Conservation (phyloP, 768 basidiomycete species). For the Hortiboletus flavorubellus region DNA sequence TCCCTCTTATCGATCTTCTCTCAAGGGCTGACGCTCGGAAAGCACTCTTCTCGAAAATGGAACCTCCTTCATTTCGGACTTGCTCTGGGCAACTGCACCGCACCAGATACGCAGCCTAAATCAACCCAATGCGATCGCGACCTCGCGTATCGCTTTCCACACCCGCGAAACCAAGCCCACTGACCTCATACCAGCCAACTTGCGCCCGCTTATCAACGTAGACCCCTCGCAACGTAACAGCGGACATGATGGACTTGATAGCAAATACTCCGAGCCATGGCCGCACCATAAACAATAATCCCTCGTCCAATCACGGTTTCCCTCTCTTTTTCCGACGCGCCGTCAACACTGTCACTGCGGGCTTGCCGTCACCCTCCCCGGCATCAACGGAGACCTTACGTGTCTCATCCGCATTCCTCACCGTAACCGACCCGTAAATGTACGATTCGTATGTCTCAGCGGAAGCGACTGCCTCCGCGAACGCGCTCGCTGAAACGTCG, state of each 20-base stretch:
- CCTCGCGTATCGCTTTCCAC: not conserved
- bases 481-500: slow-evolving; percentile 63
- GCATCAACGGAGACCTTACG: slow-evolving; percentile 17
- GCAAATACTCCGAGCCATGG: not conserved
- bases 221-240: slow-evolving; percentile 15
- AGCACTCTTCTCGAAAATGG: slow-evolving; percentile 16
- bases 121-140: slow-evolving; percentile 1
- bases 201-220: slow-evolving; percentile 1
- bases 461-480: slow-evolving; percentile 61
- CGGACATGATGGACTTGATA: slow-evolving; percentile 5
- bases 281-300: slow-evolving; percentile 6
- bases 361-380: slow-evolving; percentile 4
- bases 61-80: slow-evolving; percentile 12
- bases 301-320: slow-evolving; percentile 17
- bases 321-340: slow-evolving; percentile 55
- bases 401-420: slow-evolving; percentile 44
- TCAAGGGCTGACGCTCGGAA: not conserved
- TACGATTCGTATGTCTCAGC: slow-evolving; percentile 56
- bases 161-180: no score
- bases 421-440: slow-evolving; percentile 56
- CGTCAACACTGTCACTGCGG: slow-evolving; percentile 52
- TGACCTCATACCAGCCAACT: not conserved
- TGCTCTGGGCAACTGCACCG: not conserved
- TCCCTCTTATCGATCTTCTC: slow-evolving; percentile 8
- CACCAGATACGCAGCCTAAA: slow-evolving; percentile 3